phyloP scores from a whole-genome alignment of 1,284 basidiomycete genomes.

The Coniophora puteana region DNA sequence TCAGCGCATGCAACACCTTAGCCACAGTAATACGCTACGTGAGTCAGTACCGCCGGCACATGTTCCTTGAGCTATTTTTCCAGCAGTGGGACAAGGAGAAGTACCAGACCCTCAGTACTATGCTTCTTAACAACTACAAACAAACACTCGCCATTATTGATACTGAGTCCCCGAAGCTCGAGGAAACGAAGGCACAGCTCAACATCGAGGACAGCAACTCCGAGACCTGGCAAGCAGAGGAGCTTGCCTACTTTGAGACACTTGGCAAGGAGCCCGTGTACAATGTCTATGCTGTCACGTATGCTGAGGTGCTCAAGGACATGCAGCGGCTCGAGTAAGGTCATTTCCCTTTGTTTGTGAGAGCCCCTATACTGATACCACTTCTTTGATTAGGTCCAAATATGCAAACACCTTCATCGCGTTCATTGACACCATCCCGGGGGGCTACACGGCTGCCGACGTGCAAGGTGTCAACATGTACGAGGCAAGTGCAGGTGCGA shows the following conservation, averaged over 20 bases:
- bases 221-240: slow-evolving; percentile 12
- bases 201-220: slow-evolving; percentile 10
- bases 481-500: too few species aligned
- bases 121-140: slow-evolving; percentile 23
- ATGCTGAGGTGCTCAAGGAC: slow-evolving; percentile 1
- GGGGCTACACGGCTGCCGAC: background rate
- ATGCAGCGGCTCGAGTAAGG: background rate
- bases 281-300: slow-evolving; percentile 9
- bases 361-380: too few species aligned
- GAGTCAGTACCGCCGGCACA: background rate
- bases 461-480: too few species aligned
- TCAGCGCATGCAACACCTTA: slow-evolving; percentile 1
- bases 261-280: slow-evolving; percentile 14
- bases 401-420: too few species aligned
- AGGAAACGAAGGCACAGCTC: background rate
- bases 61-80: slow-evolving; percentile 4
- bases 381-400: too few species aligned
- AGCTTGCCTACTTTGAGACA: slow-evolving; percentile 12
- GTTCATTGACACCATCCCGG: background rate
- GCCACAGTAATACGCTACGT: background rate
- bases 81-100: slow-evolving; percentile 9
- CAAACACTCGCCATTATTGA: slow-evolving; percentile 22
- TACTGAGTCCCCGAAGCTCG: slow-evolving; percentile 4
- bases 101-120: slow-evolving; percentile 12
- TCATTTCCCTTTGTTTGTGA: background rate